These are phyloP conservation scores for Penicillium cosmopolitanum DNA, from an alignment of 495 filamentous ascomycete species.

Conservation along the genomic window DNA sequence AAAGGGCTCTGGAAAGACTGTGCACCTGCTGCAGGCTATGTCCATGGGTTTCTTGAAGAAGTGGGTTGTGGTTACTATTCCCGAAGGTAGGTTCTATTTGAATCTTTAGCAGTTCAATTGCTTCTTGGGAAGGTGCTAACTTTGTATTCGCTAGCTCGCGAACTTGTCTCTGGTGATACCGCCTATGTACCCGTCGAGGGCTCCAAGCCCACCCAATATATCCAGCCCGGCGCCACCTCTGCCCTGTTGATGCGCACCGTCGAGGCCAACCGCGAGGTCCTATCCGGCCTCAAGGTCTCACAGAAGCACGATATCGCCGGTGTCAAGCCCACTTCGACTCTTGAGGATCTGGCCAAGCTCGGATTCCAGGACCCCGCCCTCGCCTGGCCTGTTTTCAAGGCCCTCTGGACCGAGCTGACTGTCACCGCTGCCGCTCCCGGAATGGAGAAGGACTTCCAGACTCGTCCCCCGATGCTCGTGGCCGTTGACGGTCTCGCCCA, in stretches of 20 bases:
- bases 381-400: conserved; percentile 81
- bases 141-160: conserved; percentile 62
- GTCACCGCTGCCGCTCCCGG: conserved; percentile 53
- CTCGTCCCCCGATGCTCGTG: conserved; percentile 79
- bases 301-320: conserved; percentile 60
- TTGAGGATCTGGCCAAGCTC: conserved; percentile 67
- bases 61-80: conserved; percentile 88
- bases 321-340: conserved; percentile 60
- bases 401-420: conserved; percentile 78
- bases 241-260: conserved; percentile 70
- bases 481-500: conserved; percentile 76
- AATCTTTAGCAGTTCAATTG: background rate
- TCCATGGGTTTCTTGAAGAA: conserved; percentile 78
- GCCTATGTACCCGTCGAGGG: conserved; percentile 73
- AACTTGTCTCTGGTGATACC: conserved; percentile 76
- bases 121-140: conserved; percentile 15
- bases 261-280: conserved; percentile 70
- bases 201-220: conserved; percentile 63
- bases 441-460: conserved; percentile 38
- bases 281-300: conserved; percentile 60
- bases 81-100: conserved; percentile 68
- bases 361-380: conserved; percentile 74
- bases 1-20: conserved; percentile 79
- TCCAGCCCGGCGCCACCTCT: conserved; percentile 75
- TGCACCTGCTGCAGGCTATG: conserved; percentile 83